phyloP scores from a whole-genome alignment of 225 moss, liverwort and hornwort species.

The Thuidium tamariscinum region DNA sequence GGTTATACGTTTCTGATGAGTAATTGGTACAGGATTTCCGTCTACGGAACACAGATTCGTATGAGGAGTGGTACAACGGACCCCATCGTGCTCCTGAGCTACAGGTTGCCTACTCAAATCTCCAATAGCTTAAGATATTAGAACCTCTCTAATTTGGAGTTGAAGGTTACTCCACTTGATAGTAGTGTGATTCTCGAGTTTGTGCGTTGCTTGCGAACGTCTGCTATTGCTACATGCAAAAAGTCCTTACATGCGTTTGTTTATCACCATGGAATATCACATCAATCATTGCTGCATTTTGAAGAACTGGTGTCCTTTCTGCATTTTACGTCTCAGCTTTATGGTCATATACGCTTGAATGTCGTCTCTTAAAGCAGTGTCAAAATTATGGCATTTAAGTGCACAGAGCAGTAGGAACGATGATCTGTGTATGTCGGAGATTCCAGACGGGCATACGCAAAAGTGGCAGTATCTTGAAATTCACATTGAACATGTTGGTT shows the following conservation, averaged over 20 bases:
- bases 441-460: neutral
- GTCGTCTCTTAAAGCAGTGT: neutral
- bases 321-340: neutral
- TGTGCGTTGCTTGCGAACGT: neutral
- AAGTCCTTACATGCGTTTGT: neutral
- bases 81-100: slow-evolving; percentile 81
- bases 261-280: neutral
- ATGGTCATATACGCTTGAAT: neutral
- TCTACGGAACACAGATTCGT: slow-evolving; percentile 47
- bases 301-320: neutral
- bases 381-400: neutral
- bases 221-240: neutral
- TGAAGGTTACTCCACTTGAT: neutral
- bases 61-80: slow-evolving; percentile 91
- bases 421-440: neutral
- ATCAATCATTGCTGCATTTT: neutral
- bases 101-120: slow-evolving; percentile 24
- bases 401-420: neutral
- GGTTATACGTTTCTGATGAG: neutral
- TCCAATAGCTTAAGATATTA: neutral
- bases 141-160: neutral
- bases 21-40: slow-evolving; percentile 63
- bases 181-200: neutral
- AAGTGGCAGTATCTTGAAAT: neutral
- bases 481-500: neutral